Evolutionary conservation across 495 filamentous ascomycete genomes (phyloP), one percentile per base, ranked within the genome.

Genomic region (Usnea hakonensis): DNA sequence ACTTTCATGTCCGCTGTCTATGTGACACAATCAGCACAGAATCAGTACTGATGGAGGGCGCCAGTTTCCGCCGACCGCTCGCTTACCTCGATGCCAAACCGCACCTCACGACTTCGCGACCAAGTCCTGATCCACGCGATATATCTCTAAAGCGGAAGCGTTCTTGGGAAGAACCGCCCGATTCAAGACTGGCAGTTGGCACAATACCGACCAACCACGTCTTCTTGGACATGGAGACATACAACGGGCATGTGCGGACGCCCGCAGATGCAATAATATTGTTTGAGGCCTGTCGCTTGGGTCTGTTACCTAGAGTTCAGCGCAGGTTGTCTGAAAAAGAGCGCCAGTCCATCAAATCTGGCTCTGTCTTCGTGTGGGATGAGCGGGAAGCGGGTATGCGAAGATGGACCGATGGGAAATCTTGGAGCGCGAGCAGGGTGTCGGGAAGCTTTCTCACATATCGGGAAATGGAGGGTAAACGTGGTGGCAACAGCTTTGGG

Each of bases 301-400:
- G 94, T 37, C 77, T 95, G 37, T 78, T 97, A 23, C 94, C 94
- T 36, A 86, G 94, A 58, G 94, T 98, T 14, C 94, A 98, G 76
- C 79, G 94, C 53, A 80, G 94, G 68, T 75, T 98, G 64, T 97
- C 95, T 23, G 94, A 98, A 75, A 98, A 98, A 73, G 94, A 98
- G 75, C 85, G 94, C 44, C 91, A 96, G 67, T 86, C 88, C 9
- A 98, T 98, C 69, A 85, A 88, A 64, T 95, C 93, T 3, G 94
- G 94, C 21, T 97, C 95, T 0, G 93, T 98, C 10, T 98, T 97
- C 70, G 94, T 98, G 37, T 98, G 94, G 94, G 95, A 97, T 74
- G 94, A 98, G 79, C 81, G 93, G 66, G 94, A 98, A 79, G 94
- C 94, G 11, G 94, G 94, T 59, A 98, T 98, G 94, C 83, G 94